Base-by-base conservation (phyloP, 140 eudicot genomes). In the Eryngium alpinum region DNA sequence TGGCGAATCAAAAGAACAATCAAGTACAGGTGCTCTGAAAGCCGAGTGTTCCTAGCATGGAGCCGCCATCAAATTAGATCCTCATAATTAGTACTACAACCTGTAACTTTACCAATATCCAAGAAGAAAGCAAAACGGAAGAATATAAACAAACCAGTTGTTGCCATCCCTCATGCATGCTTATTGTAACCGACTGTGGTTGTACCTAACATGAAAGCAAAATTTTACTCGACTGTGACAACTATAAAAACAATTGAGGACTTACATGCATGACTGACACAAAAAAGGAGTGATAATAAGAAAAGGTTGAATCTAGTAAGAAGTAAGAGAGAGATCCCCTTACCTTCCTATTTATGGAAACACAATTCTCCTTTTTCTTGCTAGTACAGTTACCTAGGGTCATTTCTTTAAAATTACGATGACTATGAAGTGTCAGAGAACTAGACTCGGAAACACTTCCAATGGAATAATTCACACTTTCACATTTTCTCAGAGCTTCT, bases 401-500 rank as follows among this genome's bases (percentile, higher is more conserved):
- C 28, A 75, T 56, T 51, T 80, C 84, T 46, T 84, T 84, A 66
- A 84, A 34, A 66, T 66, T 82, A 66, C 28, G 66, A 56, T 75
- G 65, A 56, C 74, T 46, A 0, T n/a, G 79, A 77, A 80, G 62
- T 72, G 77, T 15, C 19, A 70, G 77, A 76, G 84, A 85, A 31
- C 49, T 52, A 24, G 84, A 43, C 69, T 77, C 85, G 22, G 28
- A 28, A 46, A 67, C 27, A 67, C 77, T 66, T 51, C 67, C 70
- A 67, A 80, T 24, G 9, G 79, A 76, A 78, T 28, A 67, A 57
- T 85, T 85, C 28, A 70, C 62, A 25, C 32, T 81, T 84, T 85
- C 82, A 81, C 84, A 85, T 72, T 76, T 81, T 81, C 81, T 81
- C 77, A 85, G 63, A 82, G 84, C 78, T 52, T 82, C 75, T 69